Evolutionary conservation across 148 eudicot species (phyloP).

Genomic region (Fagopyrum homotropicum): DNA sequence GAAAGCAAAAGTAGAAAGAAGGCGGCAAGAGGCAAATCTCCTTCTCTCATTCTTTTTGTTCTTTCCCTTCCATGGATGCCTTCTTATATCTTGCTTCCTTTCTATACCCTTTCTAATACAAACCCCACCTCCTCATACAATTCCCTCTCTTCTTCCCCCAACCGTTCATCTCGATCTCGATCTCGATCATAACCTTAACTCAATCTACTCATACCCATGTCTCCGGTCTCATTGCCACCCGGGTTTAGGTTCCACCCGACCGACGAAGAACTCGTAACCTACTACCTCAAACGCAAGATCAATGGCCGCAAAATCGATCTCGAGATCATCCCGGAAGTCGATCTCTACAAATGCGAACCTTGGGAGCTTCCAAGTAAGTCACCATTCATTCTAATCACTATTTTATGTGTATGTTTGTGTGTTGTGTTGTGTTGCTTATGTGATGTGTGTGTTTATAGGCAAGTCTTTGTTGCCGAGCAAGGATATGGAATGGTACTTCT

Average conservation of each 20-base stretch:
- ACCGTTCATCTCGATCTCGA: not conserved
- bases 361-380: constrained; percentile 39
- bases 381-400: not conserved
- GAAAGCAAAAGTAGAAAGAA: not conserved
- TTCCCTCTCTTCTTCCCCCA: not conserved
- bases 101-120: not conserved
- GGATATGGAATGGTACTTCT: constrained; percentile 70
- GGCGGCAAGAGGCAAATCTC: not conserved
- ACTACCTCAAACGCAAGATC: constrained; percentile 41
- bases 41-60: constrained; percentile 11
- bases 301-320: constrained; percentile 37
- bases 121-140: not conserved
- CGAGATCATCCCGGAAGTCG: constrained; percentile 46
- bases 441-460: constrained; percentile 16
- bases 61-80: not conserved
- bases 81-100: not conserved
- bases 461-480: constrained; percentile 56
- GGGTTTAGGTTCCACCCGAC: constrained; percentile 46
- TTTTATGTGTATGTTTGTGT: not conserved
- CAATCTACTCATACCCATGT: not conserved
- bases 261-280: constrained; percentile 43
- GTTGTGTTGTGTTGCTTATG: not conserved
- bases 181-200: not conserved
- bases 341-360: constrained; percentile 44
- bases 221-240: constrained; percentile 33